A percentile compares a stretch with the other conserved stretches of the same genome.
phyloP scores from a whole-genome alignment of 1,139 yeast genomes.

The Hyphopichia wangnamkhiaoensis region DNA sequence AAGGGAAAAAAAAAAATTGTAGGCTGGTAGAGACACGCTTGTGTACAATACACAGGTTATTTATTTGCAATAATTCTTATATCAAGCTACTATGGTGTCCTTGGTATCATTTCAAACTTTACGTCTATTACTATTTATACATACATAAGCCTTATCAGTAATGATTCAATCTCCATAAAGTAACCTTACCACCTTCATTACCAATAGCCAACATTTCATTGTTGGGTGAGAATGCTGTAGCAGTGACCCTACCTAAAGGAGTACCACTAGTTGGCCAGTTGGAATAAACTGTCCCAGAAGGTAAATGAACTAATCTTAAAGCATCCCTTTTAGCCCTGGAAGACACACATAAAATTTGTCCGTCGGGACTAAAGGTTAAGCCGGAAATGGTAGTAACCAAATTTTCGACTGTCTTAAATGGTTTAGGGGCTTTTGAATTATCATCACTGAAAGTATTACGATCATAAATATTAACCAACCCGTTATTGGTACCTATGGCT shows the following conservation, averaged over 20 bases:
- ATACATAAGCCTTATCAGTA: conserved; percentile 35
- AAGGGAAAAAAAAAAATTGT: not conserved
- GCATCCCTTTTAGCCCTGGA: conserved; percentile 88
- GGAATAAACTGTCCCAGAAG: conserved; percentile 80
- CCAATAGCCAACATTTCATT: conserved; percentile 86
- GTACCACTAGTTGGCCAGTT: conserved; percentile 99
- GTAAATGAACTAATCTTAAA: conserved; percentile 81
- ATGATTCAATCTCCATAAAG: conserved; percentile 87
- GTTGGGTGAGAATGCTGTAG: conserved; percentile 78
- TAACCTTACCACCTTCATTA: conserved; percentile 85
- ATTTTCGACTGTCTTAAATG: conserved; percentile 70
- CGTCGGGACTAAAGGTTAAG: conserved; percentile 78
- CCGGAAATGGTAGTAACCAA: conserved; percentile 79
- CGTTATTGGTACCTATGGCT: conserved; percentile 87
- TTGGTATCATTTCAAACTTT: not conserved
- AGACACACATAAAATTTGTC: conserved; percentile 84
- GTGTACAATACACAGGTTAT: too few relatives aligned
- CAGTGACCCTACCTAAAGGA: conserved; percentile 89
- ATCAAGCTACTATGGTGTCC: not conserved
- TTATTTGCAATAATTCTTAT: too few relatives aligned
- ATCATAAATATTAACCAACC: conserved; percentile 88
- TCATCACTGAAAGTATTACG: conserved; percentile 30
- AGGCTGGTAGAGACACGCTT: not conserved
- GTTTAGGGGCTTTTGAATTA: conserved; percentile 35
- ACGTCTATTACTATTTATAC: not conserved